Evolutionary conservation across 2,329 filamentous ascomycete species (phyloP).

Genomic region (Teratosphaeria destructans): DNA sequence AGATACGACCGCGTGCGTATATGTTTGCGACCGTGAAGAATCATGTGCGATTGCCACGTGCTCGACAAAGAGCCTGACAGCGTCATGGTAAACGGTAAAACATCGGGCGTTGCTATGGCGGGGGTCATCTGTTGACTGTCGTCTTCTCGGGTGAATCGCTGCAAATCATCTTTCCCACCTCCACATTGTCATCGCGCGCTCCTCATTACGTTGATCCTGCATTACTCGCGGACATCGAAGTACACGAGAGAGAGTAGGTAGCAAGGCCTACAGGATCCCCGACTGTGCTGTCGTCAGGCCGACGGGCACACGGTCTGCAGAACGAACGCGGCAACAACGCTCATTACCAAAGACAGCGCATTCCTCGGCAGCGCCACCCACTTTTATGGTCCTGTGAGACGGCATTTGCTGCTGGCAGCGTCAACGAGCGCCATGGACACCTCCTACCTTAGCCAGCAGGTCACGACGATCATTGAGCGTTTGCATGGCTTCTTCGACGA

Average conservation of each 20-base stretch:
- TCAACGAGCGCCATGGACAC: slow-evolving; percentile 58
- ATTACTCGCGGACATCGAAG: background rate
- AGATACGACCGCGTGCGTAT: background rate
- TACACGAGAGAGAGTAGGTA: background rate
- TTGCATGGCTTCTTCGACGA: slow-evolving; percentile 94
- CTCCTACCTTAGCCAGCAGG: slow-evolving; percentile 85
- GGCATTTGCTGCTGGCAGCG: slow-evolving; percentile 22
- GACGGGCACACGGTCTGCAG: background rate
- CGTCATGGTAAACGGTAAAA: too few species aligned
- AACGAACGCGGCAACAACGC: background rate
- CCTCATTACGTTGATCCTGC: background rate
- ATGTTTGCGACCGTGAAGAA: background rate
- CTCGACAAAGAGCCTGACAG: background rate
- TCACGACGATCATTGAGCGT: slow-evolving; percentile 86
- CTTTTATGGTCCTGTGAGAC: slow-evolving; percentile 12
- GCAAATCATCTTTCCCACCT: background rate
- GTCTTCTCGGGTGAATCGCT: background rate
- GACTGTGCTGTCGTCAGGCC: background rate
- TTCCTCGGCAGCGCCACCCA: slow-evolving; percentile 9
- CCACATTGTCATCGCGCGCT: background rate
- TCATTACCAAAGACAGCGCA: slow-evolving; percentile 3
- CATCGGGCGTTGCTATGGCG: background rate
- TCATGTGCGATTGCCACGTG: background rate
- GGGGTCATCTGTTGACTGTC: background rate
- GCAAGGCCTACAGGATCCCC: background rate